phyloP scores from a whole-genome alignment of 306 rosid genomes.

The Prunus mira region DNA sequence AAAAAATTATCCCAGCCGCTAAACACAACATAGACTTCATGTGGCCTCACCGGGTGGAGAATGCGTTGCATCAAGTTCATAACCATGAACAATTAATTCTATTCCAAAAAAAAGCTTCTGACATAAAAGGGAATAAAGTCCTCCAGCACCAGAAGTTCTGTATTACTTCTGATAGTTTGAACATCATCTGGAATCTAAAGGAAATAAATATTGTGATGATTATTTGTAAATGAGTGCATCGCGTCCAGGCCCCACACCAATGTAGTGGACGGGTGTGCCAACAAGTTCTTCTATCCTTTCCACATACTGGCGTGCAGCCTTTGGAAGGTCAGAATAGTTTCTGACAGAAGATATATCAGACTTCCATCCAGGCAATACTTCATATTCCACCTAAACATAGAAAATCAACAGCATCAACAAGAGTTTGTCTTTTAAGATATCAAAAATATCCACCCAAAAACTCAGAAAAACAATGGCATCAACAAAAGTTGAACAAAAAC shows the following conservation, averaged over 20 bases:
- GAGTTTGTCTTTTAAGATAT: background rate
- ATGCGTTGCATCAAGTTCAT: background rate
- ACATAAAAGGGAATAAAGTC: slow-evolving; percentile 9
- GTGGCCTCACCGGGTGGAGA: background rate
- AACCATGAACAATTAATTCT: background rate
- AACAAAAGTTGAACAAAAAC: background rate
- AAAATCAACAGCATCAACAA: slow-evolving; percentile 17
- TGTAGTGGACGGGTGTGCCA: slow-evolving; percentile 80
- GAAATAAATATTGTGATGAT: background rate
- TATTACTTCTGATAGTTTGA: slow-evolving; percentile 26
- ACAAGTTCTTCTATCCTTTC: slow-evolving; percentile 90
- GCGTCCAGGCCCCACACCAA: slow-evolving; percentile 95
- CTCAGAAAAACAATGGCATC: too few relatives aligned
- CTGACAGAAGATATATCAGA: slow-evolving; percentile 71
- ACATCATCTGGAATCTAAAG: background rate
- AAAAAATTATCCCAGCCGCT: background rate
- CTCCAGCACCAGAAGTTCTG: slow-evolving; percentile 21
- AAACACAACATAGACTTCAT: background rate
- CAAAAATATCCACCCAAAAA: too few relatives aligned
- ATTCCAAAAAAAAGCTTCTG: background rate
- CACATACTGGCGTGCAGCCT: slow-evolving; percentile 67
- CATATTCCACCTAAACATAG: slow-evolving; percentile 75
- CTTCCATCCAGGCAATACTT: slow-evolving; percentile 84
- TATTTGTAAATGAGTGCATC: slow-evolving; percentile 86
- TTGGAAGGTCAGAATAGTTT: slow-evolving; percentile 86